Evolutionary conservation across 164 flowering plant species (phyloP).

Genomic region (Chimonanthus praecox): DNA sequence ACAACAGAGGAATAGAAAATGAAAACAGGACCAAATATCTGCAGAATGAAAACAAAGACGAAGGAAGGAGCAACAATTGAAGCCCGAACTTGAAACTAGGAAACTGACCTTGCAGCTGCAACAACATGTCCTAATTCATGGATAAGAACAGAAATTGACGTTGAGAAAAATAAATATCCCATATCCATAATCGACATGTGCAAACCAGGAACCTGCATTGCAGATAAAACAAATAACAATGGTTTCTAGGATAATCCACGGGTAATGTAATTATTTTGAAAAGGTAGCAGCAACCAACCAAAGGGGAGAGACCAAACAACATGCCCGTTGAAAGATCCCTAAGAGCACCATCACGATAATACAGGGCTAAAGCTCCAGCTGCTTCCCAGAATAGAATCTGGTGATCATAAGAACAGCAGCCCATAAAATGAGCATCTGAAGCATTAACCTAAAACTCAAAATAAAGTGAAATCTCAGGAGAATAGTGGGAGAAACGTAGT

Average conservation of each 20-base stretch:
- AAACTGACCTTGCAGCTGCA: constrained; percentile 76
- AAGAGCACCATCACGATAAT: constrained; percentile 10
- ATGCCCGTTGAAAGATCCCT: constrained; percentile 18
- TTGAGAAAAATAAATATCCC: constrained; percentile 44
- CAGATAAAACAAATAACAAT: neutral
- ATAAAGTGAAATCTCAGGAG: neutral
- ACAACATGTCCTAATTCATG: constrained; percentile 90
- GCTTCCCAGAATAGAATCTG: constrained; percentile 50
- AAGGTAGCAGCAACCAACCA: constrained; percentile 20
- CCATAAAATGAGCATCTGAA: neutral
- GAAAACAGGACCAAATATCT: no score
- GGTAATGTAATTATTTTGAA: no score
- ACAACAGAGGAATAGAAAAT: no score
- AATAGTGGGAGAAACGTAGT: neutral
- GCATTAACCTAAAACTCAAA: neutral
- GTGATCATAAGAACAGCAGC: neutral
- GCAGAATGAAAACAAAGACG: no score
- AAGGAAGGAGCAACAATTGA: no score
- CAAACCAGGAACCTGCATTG: constrained; percentile 38
- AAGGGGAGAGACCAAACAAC: constrained; percentile 39
- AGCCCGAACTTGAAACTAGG: neutral
- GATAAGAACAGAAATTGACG: constrained; percentile 51
- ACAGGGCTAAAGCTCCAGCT: constrained; percentile 21
- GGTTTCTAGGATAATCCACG: neutral
- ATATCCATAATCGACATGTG: constrained; percentile 44